Conservation (phyloP, 768 basidiomycete species). For the Hericium rajendrae region DNA sequence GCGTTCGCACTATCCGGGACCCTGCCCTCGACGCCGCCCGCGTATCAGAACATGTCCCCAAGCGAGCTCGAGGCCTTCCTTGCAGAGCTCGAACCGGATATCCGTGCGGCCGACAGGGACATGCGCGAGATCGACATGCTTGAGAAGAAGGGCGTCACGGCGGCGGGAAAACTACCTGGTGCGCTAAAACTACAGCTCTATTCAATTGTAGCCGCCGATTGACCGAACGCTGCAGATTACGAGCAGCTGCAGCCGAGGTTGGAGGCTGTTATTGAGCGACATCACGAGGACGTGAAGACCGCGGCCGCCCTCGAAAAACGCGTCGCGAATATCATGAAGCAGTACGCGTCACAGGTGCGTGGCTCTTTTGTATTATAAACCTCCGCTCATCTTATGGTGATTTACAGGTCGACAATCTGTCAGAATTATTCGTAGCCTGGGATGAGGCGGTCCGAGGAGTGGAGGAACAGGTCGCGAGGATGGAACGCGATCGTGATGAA, state of each 20-base stretch:
- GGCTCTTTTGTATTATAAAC: background rate
- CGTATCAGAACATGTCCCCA: conserved; percentile 56
- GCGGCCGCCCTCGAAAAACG: conserved; percentile 56
- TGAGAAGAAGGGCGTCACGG: conserved; percentile 60
- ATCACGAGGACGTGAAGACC: conserved; percentile 48
- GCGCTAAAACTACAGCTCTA: background rate
- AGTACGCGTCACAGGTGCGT: conserved; percentile 62
- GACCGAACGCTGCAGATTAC: conserved; percentile 33
- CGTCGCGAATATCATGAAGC: conserved; percentile 54
- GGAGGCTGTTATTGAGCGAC: conserved; percentile 43
- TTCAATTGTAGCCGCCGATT: background rate
- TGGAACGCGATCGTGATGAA: conserved; percentile 57
- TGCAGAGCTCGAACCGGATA: conserved; percentile 74
- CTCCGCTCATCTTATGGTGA: background rate
- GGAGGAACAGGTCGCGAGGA: conserved; percentile 44
- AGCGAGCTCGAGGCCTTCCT: conserved; percentile 64
- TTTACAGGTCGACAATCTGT: conserved; percentile 64
- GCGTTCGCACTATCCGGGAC: conserved; percentile 67
- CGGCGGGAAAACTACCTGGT: conserved; percentile 66
- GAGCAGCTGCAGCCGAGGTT: conserved; percentile 62
- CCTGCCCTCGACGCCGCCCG: conserved; percentile 33
- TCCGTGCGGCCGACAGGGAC: conserved; percentile 74
- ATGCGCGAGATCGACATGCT: conserved; percentile 68
- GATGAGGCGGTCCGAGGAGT: conserved; percentile 65
- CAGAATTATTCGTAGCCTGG: conserved; percentile 80